Conservation (phyloP, 345 rosid genomes). For the Populus davidiana region DNA sequence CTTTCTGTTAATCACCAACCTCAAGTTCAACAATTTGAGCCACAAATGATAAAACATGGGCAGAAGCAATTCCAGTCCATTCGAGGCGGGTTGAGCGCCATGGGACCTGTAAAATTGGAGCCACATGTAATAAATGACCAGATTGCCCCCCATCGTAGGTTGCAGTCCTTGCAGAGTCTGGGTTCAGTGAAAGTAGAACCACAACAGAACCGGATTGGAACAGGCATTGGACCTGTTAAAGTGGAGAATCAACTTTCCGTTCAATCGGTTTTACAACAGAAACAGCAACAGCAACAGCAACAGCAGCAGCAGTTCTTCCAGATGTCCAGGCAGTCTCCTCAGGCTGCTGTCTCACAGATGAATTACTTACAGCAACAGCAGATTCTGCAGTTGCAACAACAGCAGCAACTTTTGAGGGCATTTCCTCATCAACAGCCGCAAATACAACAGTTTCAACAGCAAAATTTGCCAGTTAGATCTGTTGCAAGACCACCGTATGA, state of each 20-base stretch:
- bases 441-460: slow-evolving; percentile 78
- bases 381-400: slow-evolving; percentile 60
- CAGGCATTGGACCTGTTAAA: slow-evolving; percentile 65
- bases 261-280: slow-evolving; percentile 64
- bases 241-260: slow-evolving; percentile 77
- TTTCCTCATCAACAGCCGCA: slow-evolving; percentile 83
- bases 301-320: slow-evolving; percentile 50
- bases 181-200: slow-evolving; percentile 74
- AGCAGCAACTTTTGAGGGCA: slow-evolving; percentile 73
- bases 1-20: slow-evolving; percentile 66
- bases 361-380: slow-evolving; percentile 75
- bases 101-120: slow-evolving; percentile 80
- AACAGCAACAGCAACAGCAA: slow-evolving; percentile 29
- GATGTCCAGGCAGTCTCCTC: slow-evolving; percentile 82
- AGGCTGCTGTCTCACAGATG: slow-evolving; percentile 62
- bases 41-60: slow-evolving; percentile 66
- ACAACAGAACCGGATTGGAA: slow-evolving; percentile 59
- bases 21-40: slow-evolving; percentile 58
- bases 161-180: slow-evolving; percentile 53
- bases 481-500: slow-evolving; percentile 71
- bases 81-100: slow-evolving; percentile 65
- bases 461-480: slow-evolving; percentile 66
- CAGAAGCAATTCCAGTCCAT: slow-evolving; percentile 63
- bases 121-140: slow-evolving; percentile 68
- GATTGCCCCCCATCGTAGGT: slow-evolving; percentile 41